phyloP scores from a whole-genome alignment of 202 grass and related monocot species.

The Dendrocalamus latiflorus region DNA sequence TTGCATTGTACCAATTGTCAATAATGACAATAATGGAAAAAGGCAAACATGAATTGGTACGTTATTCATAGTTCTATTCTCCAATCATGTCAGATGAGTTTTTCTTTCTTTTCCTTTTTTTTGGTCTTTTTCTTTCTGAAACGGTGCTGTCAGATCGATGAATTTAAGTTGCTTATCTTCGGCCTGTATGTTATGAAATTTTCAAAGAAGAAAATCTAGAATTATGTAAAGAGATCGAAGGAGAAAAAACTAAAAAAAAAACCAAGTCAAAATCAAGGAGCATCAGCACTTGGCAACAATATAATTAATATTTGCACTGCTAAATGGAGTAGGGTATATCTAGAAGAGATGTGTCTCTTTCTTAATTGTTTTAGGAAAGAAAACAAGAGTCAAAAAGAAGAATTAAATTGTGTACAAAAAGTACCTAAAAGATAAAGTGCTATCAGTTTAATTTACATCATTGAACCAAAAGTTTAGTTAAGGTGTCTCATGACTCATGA shows the following conservation, averaged over 20 bases:
- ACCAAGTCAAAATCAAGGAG: neutral
- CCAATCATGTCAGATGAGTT: neutral
- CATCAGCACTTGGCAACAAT: neutral
- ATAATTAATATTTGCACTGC: neutral
- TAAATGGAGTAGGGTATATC: neutral
- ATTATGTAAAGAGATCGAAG: neutral
- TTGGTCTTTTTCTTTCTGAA: neutral
- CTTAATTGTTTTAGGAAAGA: neutral
- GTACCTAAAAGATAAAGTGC: slow-evolving; percentile 51
- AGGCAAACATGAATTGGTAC: neutral
- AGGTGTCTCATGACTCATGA: neutral
- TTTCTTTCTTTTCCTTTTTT: neutral
- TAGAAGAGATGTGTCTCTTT: neutral
- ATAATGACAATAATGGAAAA: slow-evolving; percentile 15
- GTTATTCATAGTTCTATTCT: neutral
- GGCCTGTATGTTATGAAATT: neutral
- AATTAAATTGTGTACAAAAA: slow-evolving; percentile 41
- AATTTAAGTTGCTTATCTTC: neutral
- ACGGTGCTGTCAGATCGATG: neutral
- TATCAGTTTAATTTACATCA: neutral
- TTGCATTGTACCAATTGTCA: neutral
- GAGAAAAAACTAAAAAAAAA: neutral
- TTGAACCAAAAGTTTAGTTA: slow-evolving; percentile 17
- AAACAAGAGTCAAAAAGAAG: slow-evolving; percentile 27
- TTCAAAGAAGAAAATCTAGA: neutral